A percentile compares a stretch with the other conserved stretches of the same genome.
These are phyloP conservation scores for Leccinum obscurum DNA, from an alignment of 768 basidiomycete genomes.

Conservation along the genomic window DNA sequence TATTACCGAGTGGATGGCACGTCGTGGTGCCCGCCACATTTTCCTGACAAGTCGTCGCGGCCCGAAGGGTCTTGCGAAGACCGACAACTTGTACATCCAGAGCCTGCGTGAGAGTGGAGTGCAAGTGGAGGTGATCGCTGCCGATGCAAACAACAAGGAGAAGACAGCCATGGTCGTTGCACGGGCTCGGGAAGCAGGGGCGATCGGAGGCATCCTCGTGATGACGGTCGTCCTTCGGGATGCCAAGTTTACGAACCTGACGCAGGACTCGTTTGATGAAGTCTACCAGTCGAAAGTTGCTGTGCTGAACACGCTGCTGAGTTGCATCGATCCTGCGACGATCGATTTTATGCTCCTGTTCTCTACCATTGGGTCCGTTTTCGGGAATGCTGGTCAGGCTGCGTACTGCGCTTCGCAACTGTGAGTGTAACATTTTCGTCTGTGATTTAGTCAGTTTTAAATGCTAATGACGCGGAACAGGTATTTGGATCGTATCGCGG, in stretches of 20 bases:
- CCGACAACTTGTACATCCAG: constrained; percentile 31
- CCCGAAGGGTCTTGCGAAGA: constrained; percentile 18
- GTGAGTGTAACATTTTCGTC: too few species aligned
- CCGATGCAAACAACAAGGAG: constrained; percentile 24
- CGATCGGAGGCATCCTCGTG: constrained; percentile 34
- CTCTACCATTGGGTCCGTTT: constrained; percentile 36
- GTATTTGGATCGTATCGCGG: constrained; percentile 34
- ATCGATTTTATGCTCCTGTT: constrained; percentile 36
- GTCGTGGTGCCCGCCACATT: constrained; percentile 33
- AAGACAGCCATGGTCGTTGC: constrained; percentile 28
- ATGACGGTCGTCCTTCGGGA: constrained; percentile 39
- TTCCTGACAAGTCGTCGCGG: constrained; percentile 32
- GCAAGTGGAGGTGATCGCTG: constrained; percentile 29
- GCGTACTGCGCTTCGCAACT: constrained; percentile 24
- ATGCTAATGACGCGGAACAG: constrained; percentile 13
- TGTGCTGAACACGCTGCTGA: constrained; percentile 18
- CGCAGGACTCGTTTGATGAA: constrained; percentile 32
- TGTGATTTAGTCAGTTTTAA: background rate
- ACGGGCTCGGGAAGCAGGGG: constrained; percentile 21
- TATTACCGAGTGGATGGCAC: constrained; percentile 36
- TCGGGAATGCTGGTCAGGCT: constrained; percentile 31
- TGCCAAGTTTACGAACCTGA: constrained; percentile 34
- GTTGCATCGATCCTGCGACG: constrained; percentile 15
- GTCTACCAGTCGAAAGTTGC: constrained; percentile 26
- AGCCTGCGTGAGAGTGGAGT: constrained; percentile 25